phyloP scores from a whole-genome alignment of 164 flowering plant genomes.

The Amborella trichopoda region DNA sequence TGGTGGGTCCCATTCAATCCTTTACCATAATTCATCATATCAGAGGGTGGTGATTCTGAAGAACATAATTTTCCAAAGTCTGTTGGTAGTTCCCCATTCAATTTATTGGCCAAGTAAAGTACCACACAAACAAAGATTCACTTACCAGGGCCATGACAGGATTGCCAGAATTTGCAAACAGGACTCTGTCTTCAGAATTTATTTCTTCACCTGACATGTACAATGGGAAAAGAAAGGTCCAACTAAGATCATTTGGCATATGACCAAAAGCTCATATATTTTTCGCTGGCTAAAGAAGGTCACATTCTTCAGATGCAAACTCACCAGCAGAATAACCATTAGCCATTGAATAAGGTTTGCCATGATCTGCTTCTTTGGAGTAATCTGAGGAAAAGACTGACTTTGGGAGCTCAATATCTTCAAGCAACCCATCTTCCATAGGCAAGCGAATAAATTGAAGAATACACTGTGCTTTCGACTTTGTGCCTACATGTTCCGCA shows the following conservation, averaged over 20 bases:
- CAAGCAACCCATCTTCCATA: constrained; percentile 62
- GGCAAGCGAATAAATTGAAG: constrained; percentile 89
- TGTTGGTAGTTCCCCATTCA: no score
- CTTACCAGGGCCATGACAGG: constrained; percentile 91
- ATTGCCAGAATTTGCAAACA: constrained; percentile 75
- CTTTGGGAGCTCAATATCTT: constrained; percentile 65
- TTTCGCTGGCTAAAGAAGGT: no score
- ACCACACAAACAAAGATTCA: no score
- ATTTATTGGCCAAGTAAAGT: no score
- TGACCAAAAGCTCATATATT: neutral
- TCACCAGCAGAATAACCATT: constrained; percentile 50
- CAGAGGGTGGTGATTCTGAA: no score
- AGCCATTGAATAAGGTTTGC: constrained; percentile 23
- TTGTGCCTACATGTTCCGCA: constrained; percentile 93
- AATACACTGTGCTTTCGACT: constrained; percentile 95
- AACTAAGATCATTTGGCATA: neutral
- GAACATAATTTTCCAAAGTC: no score
- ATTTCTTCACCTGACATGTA: no score
- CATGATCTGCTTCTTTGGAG: constrained; percentile 20
- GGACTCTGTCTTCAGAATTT: constrained; percentile 47
- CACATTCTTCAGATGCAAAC: no score
- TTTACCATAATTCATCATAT: no score
- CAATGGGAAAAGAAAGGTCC: constrained; percentile 2
- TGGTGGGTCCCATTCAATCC: no score
- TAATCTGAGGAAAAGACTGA: constrained; percentile 17